Evolutionary conservation across 805 yeast species (phyloP), one percentile per base, ranked within the genome.

Genomic region (Sporopachydermia lactativora): DNA sequence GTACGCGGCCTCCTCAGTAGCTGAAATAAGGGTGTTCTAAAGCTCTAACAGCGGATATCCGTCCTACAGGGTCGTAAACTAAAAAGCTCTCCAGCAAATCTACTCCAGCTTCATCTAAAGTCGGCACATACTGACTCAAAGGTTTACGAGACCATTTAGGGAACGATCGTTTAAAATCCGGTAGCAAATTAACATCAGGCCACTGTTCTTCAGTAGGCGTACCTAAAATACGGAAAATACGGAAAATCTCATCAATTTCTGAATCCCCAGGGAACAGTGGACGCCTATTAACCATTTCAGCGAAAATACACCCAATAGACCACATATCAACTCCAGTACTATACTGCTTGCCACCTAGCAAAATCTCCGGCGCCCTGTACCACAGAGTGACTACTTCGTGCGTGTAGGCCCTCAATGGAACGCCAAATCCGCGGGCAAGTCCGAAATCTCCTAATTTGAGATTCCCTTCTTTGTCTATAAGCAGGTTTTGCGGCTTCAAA

Each of bases 271-370:
- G 95, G 63, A 92, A 89, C 41, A 92, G 60, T 5, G 98, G 96
- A 58, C 84, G 84, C 42, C 98, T 77, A 52, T 86, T 84, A 43
- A 88, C 85, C 97, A 92, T 88, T 58, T 92, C 98, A 4, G 96
- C 98, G 59, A 92, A 82, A 38, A 92, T 92, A 57, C 96, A 88
- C 13, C 98, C 98, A 45, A 89, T 82, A 6, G 96, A 84, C 98
- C 98, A 92, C 81, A 92, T 86, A 59, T 92, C 98, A 40, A 92
- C 96, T 15, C 97, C 96, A 0, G 97, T 92, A 28, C 96, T 84
- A 60, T 92, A 92, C 54, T 92, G 96, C 50, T 94, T 83, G 3
- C 96, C 96, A 11, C 98, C 98, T 48, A 92, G 71, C 45, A 92
- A 65, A 42, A 92, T 84, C 61, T 92, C 98, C 3, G 98, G 98